These are phyloP conservation scores for Lactarius trivialis DNA, from an alignment of 768 basidiomycete species.

Conservation along the genomic window DNA sequence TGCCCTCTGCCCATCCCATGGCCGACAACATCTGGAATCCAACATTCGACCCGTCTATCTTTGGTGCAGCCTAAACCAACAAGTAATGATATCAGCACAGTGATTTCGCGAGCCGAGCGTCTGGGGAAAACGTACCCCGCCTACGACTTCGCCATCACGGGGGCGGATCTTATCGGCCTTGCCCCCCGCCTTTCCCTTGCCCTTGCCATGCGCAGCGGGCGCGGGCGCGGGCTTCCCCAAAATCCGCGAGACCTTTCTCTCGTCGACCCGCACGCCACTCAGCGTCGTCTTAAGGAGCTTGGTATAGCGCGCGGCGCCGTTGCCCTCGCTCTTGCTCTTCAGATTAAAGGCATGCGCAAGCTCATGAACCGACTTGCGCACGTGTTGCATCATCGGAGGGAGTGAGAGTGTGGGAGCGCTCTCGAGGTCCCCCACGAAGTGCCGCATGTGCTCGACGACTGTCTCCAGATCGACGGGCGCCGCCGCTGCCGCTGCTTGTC, in stretches of 20 bases:
- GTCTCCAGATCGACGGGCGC: constrained; percentile 42
- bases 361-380: constrained; percentile 70
- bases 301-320: constrained; percentile 65
- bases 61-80: constrained; percentile 58
- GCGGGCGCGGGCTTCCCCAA: constrained; percentile 27
- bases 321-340: constrained; percentile 71
- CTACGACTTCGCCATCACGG: constrained; percentile 82
- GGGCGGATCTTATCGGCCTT: constrained; percentile 32
- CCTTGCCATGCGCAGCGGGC: constrained; percentile 15
- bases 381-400: constrained; percentile 71
- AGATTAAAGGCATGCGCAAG: constrained; percentile 73
- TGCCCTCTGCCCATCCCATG: constrained; percentile 91
- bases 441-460: constrained; percentile 55
- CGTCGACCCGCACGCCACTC: constrained; percentile 49
- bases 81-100: neutral
- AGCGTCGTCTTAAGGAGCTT: constrained; percentile 63
- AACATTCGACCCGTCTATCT: constrained; percentile 70
- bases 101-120: neutral
- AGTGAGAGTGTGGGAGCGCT: constrained; percentile 52
- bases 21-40: constrained; percentile 82
- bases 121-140: constrained; percentile 50
- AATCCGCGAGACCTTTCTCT: constrained; percentile 50
- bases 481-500: constrained; percentile 47
- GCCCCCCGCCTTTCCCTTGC: constrained; percentile 9
- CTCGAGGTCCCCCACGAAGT: constrained; percentile 55